Conservation (phyloP, 495 filamentous ascomycete genomes). For the Wilcoxina mikolae region DNA sequence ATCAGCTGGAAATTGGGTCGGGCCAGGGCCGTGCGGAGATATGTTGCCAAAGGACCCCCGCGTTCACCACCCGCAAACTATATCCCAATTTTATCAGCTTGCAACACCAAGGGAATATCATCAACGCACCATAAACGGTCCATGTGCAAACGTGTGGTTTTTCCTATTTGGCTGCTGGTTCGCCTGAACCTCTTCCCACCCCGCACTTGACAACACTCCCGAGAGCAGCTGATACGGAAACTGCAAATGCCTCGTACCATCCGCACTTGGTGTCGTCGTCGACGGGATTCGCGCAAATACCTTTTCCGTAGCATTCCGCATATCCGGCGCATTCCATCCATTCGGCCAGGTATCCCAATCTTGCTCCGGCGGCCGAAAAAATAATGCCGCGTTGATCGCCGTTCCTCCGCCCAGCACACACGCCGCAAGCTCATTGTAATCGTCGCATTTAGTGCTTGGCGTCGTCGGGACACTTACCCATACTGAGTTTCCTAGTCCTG, state of each 20-base stretch:
- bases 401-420: constrained; percentile 65
- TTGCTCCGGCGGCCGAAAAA: constrained; percentile 37
- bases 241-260: constrained; percentile 58
- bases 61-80: constrained; percentile 45
- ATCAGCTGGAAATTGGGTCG: constrained; percentile 52
- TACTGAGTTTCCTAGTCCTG: constrained; percentile 57
- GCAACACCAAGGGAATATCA: neutral
- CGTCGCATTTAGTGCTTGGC: constrained; percentile 47
- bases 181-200: constrained; percentile 49
- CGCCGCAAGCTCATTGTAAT: constrained; percentile 58
- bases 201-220: constrained; percentile 38
- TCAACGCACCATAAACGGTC: constrained; percentile 42
- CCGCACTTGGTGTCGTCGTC: constrained; percentile 48
- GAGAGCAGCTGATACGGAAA: too few species aligned
- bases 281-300: constrained; percentile 58
- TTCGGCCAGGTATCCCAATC: constrained; percentile 65
- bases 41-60: constrained; percentile 57
- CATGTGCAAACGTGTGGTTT: constrained; percentile 49
- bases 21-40: constrained; percentile 47
- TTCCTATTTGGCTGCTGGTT: constrained; percentile 49
- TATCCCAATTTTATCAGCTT: neutral
- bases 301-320: constrained; percentile 40
- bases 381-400: constrained; percentile 51
- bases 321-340: constrained; percentile 54
- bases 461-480: constrained; percentile 50